Evolutionary conservation across 73 alveolate genomes (phyloP).

Genomic region (Uronychia setigera): DNA sequence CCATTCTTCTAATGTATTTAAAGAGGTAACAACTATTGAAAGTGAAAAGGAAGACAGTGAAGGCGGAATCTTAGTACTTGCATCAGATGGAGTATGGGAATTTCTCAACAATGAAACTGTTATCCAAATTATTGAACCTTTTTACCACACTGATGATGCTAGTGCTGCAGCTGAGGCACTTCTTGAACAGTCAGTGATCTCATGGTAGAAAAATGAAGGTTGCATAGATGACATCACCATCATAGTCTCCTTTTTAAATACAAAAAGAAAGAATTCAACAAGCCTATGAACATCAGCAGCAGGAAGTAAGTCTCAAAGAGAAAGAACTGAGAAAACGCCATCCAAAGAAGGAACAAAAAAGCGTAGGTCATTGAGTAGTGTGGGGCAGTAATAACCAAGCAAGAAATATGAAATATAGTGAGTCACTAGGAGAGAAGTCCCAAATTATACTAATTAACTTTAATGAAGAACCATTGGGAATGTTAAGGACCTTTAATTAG

Average conservation of each 20-base stretch:
- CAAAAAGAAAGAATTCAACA: too few relatives aligned
- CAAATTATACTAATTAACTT: too few relatives aligned
- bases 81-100: constrained; percentile 74
- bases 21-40: constrained; percentile 10
- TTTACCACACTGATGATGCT: constrained; percentile 23
- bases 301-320: too few relatives aligned
- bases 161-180: constrained; percentile 18
- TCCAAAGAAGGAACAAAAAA: too few relatives aligned
- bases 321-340: too few relatives aligned
- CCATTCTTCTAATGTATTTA: not conserved
- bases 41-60: not conserved
- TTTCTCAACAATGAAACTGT: constrained; percentile 46
- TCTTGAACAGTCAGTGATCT: constrained; percentile 8
- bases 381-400: too few relatives aligned
- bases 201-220: constrained; percentile 30
- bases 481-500: too few relatives aligned
- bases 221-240: constrained; percentile 49
- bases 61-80: constrained; percentile 52
- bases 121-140: constrained; percentile 17
- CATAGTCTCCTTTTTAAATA: constrained; percentile 22
- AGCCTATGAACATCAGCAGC: too few relatives aligned
- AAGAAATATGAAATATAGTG: too few relatives aligned
- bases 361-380: too few relatives aligned
- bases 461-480: too few relatives aligned
- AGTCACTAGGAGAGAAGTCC: too few relatives aligned